Evolutionary conservation across 805 yeast genomes (phyloP).

Genomic region (Kodamaea kaohsiungensis): DNA sequence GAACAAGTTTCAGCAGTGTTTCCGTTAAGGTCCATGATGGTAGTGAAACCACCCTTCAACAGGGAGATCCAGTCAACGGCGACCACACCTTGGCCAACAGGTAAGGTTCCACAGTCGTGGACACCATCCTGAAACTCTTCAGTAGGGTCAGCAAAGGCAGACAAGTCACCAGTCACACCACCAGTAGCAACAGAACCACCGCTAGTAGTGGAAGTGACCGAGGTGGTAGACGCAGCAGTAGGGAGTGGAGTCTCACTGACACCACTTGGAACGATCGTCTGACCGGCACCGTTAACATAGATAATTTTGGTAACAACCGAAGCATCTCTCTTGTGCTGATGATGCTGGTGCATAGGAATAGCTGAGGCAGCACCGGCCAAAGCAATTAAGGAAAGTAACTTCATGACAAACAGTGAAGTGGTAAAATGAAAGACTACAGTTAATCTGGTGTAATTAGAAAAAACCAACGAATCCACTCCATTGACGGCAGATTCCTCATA

Average conservation of each 20-base stretch:
- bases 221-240: conserved; percentile 9
- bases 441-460: conserved; percentile 3
- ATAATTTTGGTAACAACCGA: conserved; percentile 36
- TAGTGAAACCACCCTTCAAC: conserved; percentile 42
- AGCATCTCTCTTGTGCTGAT: conserved; percentile 41
- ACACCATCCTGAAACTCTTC: conserved; percentile 68
- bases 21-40: conserved; percentile 49
- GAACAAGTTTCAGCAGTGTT: conserved; percentile 50
- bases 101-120: conserved; percentile 66
- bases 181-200: conserved; percentile 19
- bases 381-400: conserved; percentile 26
- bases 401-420: conserved; percentile 24
- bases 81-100: conserved; percentile 74
- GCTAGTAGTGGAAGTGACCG: conserved; percentile 7
- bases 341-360: conserved; percentile 34
- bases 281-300: conserved; percentile 33
- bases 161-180: conserved; percentile 53
- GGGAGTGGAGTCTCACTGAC: neutral
- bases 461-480: neutral
- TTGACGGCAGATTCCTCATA: neutral
- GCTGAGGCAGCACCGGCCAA: conserved; percentile 30
- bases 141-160: conserved; percentile 49
- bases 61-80: conserved; percentile 51
- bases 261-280: conserved; percentile 15
- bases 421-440: conserved; percentile 30